These are phyloP conservation scores for Starmerella ratchasimensis DNA, from an alignment of 805 yeast species.

Conservation along the genomic window DNA sequence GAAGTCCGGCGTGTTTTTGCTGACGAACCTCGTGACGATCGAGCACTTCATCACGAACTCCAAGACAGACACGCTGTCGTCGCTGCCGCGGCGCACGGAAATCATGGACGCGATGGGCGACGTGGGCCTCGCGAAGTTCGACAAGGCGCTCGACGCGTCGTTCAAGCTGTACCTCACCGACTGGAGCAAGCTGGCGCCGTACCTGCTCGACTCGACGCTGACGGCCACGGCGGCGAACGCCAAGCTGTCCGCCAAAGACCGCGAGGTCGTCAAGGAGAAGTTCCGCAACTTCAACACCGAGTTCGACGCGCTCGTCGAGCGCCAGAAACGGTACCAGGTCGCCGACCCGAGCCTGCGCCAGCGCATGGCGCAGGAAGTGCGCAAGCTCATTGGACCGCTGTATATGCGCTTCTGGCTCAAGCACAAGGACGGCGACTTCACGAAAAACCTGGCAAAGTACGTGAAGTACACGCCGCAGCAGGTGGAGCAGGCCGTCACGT, in stretches of 20 bases:
- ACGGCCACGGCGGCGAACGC: conserved; percentile 33
- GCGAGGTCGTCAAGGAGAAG: conserved; percentile 70
- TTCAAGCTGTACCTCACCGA: conserved; percentile 49
- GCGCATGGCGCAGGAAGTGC: conserved; percentile 52
- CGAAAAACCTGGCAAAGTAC: conserved; percentile 58
- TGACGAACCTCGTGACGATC: conserved; percentile 16
- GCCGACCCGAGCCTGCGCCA: conserved; percentile 53
- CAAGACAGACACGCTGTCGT: conserved; percentile 8
- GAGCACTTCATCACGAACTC: conserved; percentile 17
- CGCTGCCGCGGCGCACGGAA: conserved; percentile 29
- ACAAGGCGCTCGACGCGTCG: conserved; percentile 39
- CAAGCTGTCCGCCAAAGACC: conserved; percentile 46
- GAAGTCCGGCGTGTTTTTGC: conserved; percentile 33
- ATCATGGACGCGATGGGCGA: conserved; percentile 26
- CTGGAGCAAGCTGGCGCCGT: conserved; percentile 71
- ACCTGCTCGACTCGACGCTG: conserved; percentile 67
- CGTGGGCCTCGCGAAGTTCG: conserved; percentile 28
- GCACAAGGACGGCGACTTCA: conserved; percentile 52
- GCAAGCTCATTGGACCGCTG: conserved; percentile 57
- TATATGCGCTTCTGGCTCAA: conserved; percentile 76
- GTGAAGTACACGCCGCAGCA: conserved; percentile 40
- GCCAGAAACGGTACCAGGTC: conserved; percentile 50
- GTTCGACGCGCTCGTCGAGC: conserved; percentile 62
- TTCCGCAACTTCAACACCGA: conserved; percentile 69
- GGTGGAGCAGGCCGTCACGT: conserved; percentile 25